Evolutionary conservation across 2,329 filamentous ascomycete species (phyloP).

Genomic region (Magnaporthiopsis poae): DNA sequence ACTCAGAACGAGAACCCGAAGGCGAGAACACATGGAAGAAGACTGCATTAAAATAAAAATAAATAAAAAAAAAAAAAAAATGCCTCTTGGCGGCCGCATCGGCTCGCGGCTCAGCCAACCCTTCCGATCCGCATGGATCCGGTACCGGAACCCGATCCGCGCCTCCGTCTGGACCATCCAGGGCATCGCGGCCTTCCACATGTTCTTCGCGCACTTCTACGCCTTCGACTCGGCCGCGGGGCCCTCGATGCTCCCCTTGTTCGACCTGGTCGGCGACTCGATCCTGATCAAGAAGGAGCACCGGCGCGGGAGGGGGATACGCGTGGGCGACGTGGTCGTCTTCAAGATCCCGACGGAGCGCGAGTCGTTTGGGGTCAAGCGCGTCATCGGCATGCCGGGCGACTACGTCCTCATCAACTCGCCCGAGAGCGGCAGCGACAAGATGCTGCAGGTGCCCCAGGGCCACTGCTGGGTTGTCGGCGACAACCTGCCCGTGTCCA

Average conservation of each 20-base stretch:
- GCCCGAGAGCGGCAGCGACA: constrained; percentile 37
- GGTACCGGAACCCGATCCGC: background rate
- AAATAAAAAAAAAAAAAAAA: background rate
- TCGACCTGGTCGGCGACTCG: constrained; percentile 57
- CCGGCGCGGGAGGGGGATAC: constrained; percentile 53
- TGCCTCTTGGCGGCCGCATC: background rate
- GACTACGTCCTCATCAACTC: constrained; percentile 64
- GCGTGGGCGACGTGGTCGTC: constrained; percentile 75
- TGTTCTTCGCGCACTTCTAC: constrained; percentile 52
- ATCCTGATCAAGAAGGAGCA: constrained; percentile 59
- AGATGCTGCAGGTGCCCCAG: constrained; percentile 68
- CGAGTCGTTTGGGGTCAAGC: constrained; percentile 59
- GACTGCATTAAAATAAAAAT: background rate
- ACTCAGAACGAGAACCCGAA: background rate
- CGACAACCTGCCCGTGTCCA: constrained; percentile 74
- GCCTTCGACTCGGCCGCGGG: constrained; percentile 53
- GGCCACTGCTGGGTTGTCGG: constrained; percentile 88
- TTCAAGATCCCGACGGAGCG: constrained; percentile 65
- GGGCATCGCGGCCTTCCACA: constrained; percentile 34
- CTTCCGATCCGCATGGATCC: background rate
- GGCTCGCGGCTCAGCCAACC: background rate
- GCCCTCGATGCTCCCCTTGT: constrained; percentile 82
- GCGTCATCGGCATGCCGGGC: constrained; percentile 65
- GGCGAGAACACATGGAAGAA: too few species aligned
- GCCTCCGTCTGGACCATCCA: constrained; percentile 2